Evolutionary conservation across 345 rosid genomes (phyloP).

Genomic region (Sisymbrium irio): DNA sequence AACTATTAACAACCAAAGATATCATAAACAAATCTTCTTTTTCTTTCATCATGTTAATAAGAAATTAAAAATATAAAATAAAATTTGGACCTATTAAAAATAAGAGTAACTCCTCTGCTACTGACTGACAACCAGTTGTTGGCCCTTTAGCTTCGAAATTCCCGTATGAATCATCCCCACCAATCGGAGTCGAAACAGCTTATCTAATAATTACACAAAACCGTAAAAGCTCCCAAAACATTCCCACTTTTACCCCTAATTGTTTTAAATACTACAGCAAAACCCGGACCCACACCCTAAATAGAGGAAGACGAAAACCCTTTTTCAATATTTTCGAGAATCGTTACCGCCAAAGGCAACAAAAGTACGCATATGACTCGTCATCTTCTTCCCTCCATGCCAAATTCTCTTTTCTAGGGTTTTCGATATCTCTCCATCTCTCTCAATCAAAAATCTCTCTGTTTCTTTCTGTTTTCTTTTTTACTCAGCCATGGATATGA

Average conservation of each 20-base stretch:
- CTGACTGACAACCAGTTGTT: neutral
- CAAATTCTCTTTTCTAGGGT: slow-evolving; percentile 21
- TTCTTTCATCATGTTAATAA: too few species aligned
- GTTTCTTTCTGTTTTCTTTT: neutral
- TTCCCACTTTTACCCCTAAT: neutral
- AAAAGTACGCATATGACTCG: neutral
- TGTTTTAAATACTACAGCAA: neutral
- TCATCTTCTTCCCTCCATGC: neutral
- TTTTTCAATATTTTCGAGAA: slow-evolving; percentile 2
- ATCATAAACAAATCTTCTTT: too few species aligned
- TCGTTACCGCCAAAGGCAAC: slow-evolving; percentile 37
- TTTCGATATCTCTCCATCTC: neutral
- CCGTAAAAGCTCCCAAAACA: neutral
- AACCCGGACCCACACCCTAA: neutral
- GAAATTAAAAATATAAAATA: too few species aligned
- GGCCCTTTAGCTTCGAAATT: neutral
- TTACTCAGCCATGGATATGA: slow-evolving; percentile 29
- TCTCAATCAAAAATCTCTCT: neutral
- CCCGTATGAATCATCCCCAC: neutral
- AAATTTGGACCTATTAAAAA: too few species aligned
- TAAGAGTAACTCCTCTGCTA: too few species aligned
- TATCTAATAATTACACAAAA: neutral
- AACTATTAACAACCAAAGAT: too few species aligned
- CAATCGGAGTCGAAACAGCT: neutral
- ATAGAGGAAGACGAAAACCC: neutral